Percentiles rank a stretch among this genome's conserved stretches.
These are phyloP conservation scores for Scedosporium dehoogii DNA, from an alignment of 2,329 filamentous ascomycete genomes.

Conservation along the genomic window DNA sequence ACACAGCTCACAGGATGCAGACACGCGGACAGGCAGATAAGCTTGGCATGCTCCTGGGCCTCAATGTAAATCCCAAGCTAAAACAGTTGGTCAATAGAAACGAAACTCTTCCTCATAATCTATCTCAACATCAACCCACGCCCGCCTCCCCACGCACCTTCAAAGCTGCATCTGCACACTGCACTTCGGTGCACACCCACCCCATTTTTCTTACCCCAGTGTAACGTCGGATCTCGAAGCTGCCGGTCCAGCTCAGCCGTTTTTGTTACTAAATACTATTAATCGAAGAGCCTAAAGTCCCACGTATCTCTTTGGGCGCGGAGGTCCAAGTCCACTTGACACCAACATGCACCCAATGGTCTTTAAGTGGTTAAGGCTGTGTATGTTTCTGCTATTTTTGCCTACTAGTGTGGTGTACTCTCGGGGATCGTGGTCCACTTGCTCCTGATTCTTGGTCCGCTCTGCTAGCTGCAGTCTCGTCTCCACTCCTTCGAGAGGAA, in stretches of 20 bases:
- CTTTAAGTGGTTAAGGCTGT: not conserved
- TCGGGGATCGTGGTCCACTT: too few relatives aligned
- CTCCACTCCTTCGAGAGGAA: not conserved
- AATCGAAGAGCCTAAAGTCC: constrained; percentile 4
- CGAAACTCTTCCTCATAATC: not conserved
- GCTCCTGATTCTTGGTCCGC: too few relatives aligned
- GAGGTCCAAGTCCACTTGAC: not conserved
- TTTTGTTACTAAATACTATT: constrained; percentile 6
- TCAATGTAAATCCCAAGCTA: too few relatives aligned
- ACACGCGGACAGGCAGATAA: too few relatives aligned
- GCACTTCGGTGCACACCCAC: not conserved
- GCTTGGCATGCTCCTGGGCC: too few relatives aligned
- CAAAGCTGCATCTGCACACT: not conserved
- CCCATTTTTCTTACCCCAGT: not conserved
- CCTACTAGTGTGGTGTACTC: too few relatives aligned
- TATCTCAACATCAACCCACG: not conserved
- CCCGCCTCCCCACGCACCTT: not conserved
- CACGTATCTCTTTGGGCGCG: not conserved
- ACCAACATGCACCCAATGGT: not conserved
- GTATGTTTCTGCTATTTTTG: not conserved
- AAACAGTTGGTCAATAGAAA: too few relatives aligned
- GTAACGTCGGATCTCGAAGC: constrained; percentile 3
- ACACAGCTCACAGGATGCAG: too few relatives aligned
- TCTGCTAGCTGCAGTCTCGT: not conserved
- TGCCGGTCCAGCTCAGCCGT: not conserved